Evolutionary conservation across 352 stramenopile species (phyloP), one percentile per base, ranked within the genome.

Genomic region (Aphanomyces euteiches): DNA sequence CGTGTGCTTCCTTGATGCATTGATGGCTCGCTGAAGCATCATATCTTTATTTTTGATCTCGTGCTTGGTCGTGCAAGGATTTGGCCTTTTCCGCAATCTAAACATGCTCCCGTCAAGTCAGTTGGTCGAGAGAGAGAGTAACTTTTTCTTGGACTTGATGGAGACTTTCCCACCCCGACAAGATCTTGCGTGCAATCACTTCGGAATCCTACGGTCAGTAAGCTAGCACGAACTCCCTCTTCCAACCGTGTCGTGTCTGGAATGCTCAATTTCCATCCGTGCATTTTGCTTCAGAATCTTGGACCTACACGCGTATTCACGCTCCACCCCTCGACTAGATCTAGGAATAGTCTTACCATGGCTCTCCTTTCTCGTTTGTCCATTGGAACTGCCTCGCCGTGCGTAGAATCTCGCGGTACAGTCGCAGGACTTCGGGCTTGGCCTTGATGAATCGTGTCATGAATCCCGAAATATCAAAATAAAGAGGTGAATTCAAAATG

Each of bases 391-490:
- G 76, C 50, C 82, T 82, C 74, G 86, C 75, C 38, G 82, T 89
- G 68, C 82, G 83, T 74, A 94, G 76, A 65, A 94, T 88, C 78
- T 89, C 79, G 38, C 82, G 82, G 77, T 94, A 94, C 68, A 94
- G 75, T 15, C 84, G 83, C 74, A 94, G 75, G 76, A 90, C 84
- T 56, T 93, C 86, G 3, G 36, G n/a, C 58, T 47, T 66, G 58
- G 38, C 37, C 58, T 38, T 66, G 28, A 66, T 41, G 15, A 47
- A 50, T 15, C 40, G 36, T 15, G 58, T 53, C 58, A 66, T 66
- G 2, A 53, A n/a, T 2, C 13, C n/a, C 45, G 45, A 53, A 53
- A n/a, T 15, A 19, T n/a, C n/a, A 53, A 28, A 28, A 28, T 28
- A 28, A 2, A 28, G 28, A 28, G 28, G 28, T 28, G 28, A 28